Evolutionary conservation across 1,284 basidiomycete genomes (phyloP).

Genomic region (Ustilago esculenta): DNA sequence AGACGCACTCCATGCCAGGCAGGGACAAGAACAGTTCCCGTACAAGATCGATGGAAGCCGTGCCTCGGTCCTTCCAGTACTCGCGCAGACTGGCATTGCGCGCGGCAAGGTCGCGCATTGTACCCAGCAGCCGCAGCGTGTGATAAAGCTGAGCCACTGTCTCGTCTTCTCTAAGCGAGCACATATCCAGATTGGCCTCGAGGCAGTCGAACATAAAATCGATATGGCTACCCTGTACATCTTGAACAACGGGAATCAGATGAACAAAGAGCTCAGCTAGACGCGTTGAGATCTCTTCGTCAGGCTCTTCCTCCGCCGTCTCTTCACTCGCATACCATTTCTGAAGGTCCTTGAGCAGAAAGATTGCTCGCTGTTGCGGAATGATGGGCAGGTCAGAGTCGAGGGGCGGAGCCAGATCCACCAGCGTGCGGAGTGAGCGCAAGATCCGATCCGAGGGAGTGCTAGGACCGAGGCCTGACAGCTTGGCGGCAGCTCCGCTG

Average conservation of each 20-base stretch:
- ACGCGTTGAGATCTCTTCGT: constrained; percentile 77
- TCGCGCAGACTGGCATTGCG: constrained; percentile 80
- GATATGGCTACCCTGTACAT: constrained; percentile 87
- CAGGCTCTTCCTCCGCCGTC: constrained; percentile 70
- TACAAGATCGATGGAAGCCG: constrained; percentile 72
- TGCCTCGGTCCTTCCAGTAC: constrained; percentile 75
- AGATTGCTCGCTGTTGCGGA: constrained; percentile 85
- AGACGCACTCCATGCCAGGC: constrained; percentile 14
- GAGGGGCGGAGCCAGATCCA: constrained; percentile 78
- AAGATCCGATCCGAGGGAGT: constrained; percentile 79
- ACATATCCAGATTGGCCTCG: constrained; percentile 84
- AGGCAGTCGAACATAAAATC: constrained; percentile 89
- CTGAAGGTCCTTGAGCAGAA: constrained; percentile 85
- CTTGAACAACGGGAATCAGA: constrained; percentile 87
- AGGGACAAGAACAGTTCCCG: constrained; percentile 72
- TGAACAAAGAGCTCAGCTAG: constrained; percentile 80
- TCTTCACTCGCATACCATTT: constrained; percentile 82
- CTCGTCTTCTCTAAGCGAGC: constrained; percentile 73
- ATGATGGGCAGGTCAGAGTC: constrained; percentile 82
- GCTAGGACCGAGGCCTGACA: constrained; percentile 76
- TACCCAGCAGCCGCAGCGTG: constrained; percentile 76
- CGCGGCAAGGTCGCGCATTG: constrained; percentile 76
- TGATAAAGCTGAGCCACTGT: constrained; percentile 76
- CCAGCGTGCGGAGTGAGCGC: constrained; percentile 76
- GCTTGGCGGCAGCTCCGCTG: constrained; percentile 84